Evolutionary conservation across 2,329 filamentous ascomycete species (phyloP), one percentile per base, ranked within the genome.

Genomic region (Verticillium longisporum): DNA sequence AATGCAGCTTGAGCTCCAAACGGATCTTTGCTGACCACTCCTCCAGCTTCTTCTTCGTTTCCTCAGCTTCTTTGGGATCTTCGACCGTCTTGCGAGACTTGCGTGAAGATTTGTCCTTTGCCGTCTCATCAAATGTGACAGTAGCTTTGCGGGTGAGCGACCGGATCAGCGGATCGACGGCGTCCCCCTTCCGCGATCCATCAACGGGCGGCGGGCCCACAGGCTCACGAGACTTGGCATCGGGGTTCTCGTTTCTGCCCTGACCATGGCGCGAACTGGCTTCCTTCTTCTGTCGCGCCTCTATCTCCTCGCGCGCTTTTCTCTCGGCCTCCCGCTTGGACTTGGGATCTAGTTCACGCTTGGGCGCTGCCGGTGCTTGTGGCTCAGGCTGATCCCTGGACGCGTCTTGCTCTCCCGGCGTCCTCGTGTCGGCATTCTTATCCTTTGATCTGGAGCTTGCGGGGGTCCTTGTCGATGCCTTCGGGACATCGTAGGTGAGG

Each of bases 1-100:
- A 70, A 37, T 71, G 66, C 26, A 68, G 21, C 38, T 69, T 69
- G 32, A 62, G 57, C 18, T 57, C 36, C 41, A 55, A n/a, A 18
- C 57, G 55, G 14, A 61, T 54, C 7, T 55, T 55, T 1, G 53
- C 41, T 1, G 33, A 41, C 55, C 55, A 61, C 41, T 55, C 36
- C n/a, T 61, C 60, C 6, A 32, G 32, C 6, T 34, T 53, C 55
- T 58, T 45, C 32, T 41, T 55, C 9, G 45, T 13, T n/a, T 55
- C 10, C 41, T 55, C 55, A 1, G 36, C n/a, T 37, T n/a, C 41
- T 58, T 56, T 36, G 4, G 36, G n/a, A 14, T 18, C 36, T 18
- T 53, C 15, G 9, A 15, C 3, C 7, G 55, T 33, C 55, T 37
- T 33, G 6, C 34, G 55, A 56, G 55, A 33, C 55, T 56, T 56